These are phyloP conservation scores for Calocera viscosa DNA, from an alignment of 768 basidiomycete genomes.

Conservation along the genomic window DNA sequence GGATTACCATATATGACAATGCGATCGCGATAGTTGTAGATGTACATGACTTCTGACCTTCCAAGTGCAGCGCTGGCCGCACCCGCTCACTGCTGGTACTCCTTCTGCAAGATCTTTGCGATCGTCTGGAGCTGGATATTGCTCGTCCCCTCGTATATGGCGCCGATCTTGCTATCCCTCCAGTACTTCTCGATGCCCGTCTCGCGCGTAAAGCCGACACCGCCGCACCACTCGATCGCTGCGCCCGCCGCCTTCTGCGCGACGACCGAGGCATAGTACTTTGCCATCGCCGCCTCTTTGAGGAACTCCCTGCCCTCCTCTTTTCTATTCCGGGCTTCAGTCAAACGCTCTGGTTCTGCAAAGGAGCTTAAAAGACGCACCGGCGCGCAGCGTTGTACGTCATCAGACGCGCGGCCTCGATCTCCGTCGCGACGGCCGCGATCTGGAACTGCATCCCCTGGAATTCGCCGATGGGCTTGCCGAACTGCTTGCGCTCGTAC, in stretches of 20 bases:
- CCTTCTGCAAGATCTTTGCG: slow-evolving; percentile 78
- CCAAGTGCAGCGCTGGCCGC: too few relatives aligned
- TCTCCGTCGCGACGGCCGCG: slow-evolving; percentile 75
- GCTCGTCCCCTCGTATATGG: slow-evolving; percentile 90
- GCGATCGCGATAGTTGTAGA: too few relatives aligned
- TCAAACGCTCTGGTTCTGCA: background rate
- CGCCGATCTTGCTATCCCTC: slow-evolving; percentile 93
- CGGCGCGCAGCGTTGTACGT: slow-evolving; percentile 94
- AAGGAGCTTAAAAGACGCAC: slow-evolving; percentile 20
- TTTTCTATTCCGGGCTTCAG: slow-evolving; percentile 34
- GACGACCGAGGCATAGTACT: slow-evolving; percentile 79
- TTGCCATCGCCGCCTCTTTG: slow-evolving; percentile 97
- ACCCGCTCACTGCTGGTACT: slow-evolving; percentile 32
- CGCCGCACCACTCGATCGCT: slow-evolving; percentile 95
- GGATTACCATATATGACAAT: too few relatives aligned
- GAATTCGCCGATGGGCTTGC: slow-evolving; percentile 84
- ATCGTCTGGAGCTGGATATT: slow-evolving; percentile 98
- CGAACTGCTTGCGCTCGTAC: slow-evolving; percentile 88
- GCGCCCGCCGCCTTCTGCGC: slow-evolving; percentile 77
- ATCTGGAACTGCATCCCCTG: slow-evolving; percentile 95
- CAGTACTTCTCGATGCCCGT: slow-evolving; percentile 94
- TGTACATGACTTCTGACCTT: too few relatives aligned
- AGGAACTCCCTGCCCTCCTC: slow-evolving; percentile 78
- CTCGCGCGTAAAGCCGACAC: slow-evolving; percentile 84
- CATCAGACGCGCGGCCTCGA: slow-evolving; percentile 78